phyloP scores from a whole-genome alignment of 495 filamentous ascomycete genomes.

The Aspergillus conjunctus region DNA sequence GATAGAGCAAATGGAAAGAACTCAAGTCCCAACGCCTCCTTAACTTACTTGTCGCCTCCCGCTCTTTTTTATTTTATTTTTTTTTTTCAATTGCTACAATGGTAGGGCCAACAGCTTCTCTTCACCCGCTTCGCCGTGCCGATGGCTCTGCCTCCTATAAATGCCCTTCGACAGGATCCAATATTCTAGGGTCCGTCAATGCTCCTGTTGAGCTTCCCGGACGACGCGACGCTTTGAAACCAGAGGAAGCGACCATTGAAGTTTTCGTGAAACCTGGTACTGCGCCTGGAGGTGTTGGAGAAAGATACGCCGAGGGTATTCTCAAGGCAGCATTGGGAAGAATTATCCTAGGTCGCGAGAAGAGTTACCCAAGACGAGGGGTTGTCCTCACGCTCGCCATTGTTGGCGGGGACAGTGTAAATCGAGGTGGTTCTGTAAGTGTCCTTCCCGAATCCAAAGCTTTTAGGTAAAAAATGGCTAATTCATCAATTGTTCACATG shows the following conservation, averaged over 20 bases:
- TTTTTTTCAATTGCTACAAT: constrained; percentile 27
- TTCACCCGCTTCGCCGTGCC: constrained; percentile 64
- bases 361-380: constrained; percentile 41
- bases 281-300: constrained; percentile 69
- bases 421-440: constrained; percentile 72
- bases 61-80: no score
- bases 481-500: constrained; percentile 14
- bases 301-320: constrained; percentile 53
- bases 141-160: constrained; percentile 89
- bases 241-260: constrained; percentile 88
- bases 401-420: constrained; percentile 57
- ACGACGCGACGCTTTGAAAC: constrained; percentile 76
- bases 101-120: constrained; percentile 40
- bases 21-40: not conserved
- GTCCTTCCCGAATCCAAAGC: not conserved
- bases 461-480: not conserved
- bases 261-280: constrained; percentile 82
- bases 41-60: not conserved
- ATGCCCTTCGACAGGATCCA: constrained; percentile 67
- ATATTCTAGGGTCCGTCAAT: constrained; percentile 81
- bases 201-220: constrained; percentile 85
- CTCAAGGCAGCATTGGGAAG: constrained; percentile 34
- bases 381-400: constrained; percentile 47
- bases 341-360: constrained; percentile 40
- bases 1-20: no score